Base-by-base conservation (phyloP, 2,329 filamentous ascomycete species). In the Sclerotinia minor region DNA sequence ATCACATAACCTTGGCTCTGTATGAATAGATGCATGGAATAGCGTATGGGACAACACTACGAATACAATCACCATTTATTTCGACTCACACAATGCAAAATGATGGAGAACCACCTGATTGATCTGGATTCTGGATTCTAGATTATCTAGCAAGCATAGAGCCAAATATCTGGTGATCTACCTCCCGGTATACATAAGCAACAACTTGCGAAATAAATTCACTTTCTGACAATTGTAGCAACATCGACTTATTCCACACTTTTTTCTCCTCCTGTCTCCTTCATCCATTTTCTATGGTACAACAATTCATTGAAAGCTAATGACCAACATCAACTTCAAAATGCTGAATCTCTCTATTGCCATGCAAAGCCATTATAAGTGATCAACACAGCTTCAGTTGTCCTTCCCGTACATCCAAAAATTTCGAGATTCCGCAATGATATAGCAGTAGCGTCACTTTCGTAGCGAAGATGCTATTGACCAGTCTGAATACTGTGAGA, bases 11-110 rank as follows among this genome's bases (percentile, higher is more conserved):
- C 38, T 26, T 19, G 38, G 35, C 38, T 29, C 38, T 64, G 45
- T 53, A 67, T 13, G 55, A 67, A n/a, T 35, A 67, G 29, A 61
- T 64, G 59, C 49, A 67, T 58, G 53, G 52, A 24, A 65, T 49
- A 41, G 24, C 44, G 44, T 26, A 47, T 57, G 32, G 64, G 26
- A 35, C 17, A 50, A 24, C 26, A 19, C 41, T 26, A 58, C 58
- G 21, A 24, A 58, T 65, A 24, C 38, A 57, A 59, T 50, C 58
- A 61, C 45, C 58, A 50, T 38, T 61, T 38, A 35, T 9, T 61
- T 61, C 21, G 2, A 38, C 21, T 8, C 6, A 50, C 7, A 21
- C 21, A 7, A 13, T 17, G 32, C 4, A 19, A 19, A 4, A 32
- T 11, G 29, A n/a, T 24, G 3, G 4, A 26, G 38, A 21, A 5